phyloP scores from a whole-genome alignment of 2,329 filamentous ascomycete species.

The Aspergillus udagawae region DNA sequence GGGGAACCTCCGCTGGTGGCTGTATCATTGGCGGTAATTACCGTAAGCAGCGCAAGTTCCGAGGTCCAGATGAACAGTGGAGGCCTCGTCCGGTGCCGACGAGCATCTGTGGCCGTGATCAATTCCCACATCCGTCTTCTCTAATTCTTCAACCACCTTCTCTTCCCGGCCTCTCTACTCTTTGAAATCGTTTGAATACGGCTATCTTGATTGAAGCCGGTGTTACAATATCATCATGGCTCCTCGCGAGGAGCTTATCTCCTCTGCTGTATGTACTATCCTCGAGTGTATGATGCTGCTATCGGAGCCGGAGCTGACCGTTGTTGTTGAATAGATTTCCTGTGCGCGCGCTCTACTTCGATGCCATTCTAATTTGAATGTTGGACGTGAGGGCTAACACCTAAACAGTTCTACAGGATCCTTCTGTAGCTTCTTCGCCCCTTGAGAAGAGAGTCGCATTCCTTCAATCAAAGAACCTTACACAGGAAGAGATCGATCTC shows the following conservation, averaged over 20 bases:
- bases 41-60: conserved; percentile 24
- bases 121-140: conserved; percentile 9
- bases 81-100: conserved; percentile 22
- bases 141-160: not conserved
- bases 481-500: conserved; percentile 86
- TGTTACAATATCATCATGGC: conserved; percentile 61
- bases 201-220: conserved; percentile 6
- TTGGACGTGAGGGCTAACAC: conserved; percentile 14
- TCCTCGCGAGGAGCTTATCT: conserved; percentile 79
- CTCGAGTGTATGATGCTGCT: conserved; percentile 23
- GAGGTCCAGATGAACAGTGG: conserved; percentile 27
- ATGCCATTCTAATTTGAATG: conserved; percentile 1
- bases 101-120: conserved; percentile 6
- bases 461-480: conserved; percentile 93
- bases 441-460: conserved; percentile 91
- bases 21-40: conserved; percentile 4
- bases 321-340: conserved; percentile 40
- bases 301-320: conserved; percentile 23
- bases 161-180: conserved; percentile 13
- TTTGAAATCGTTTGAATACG: not conserved
- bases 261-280: conserved; percentile 64
- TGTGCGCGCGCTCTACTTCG: conserved; percentile 39
- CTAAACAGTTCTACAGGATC: conserved; percentile 78
- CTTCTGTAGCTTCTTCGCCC: conserved; percentile 83
- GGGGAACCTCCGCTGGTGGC: conserved; percentile 27